Percentiles rank a stretch among this genome's conserved stretches.
These are phyloP conservation scores for Yamadazyma atlantica DNA, from an alignment of 1,139 yeast genomes.

Conservation along the genomic window DNA sequence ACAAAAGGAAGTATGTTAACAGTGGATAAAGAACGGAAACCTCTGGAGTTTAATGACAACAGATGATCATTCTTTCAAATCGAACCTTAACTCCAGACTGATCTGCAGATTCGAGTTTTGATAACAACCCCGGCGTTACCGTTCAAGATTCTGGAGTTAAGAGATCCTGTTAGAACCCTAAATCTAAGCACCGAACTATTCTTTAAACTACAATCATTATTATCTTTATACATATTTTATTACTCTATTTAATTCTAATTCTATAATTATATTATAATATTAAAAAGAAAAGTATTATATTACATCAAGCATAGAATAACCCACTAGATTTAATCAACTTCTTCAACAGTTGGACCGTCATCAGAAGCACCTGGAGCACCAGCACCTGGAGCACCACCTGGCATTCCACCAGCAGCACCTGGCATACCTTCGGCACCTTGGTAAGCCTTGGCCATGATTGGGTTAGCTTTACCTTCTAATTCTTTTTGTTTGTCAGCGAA, in stretches of 20 bases:
- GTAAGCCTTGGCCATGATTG: conserved; percentile 91
- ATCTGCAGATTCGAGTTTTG: neutral
- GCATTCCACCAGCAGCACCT: conserved; percentile 52
- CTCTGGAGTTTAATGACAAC: too few relatives aligned
- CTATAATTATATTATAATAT: conserved; percentile 1
- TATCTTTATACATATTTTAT: neutral
- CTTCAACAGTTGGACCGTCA: conserved; percentile 93
- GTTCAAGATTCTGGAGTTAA: neutral
- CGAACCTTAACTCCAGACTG: neutral
- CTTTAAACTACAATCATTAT: neutral
- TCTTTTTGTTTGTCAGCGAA: conserved; percentile 89
- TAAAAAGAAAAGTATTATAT: neutral
- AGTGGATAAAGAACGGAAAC: too few relatives aligned
- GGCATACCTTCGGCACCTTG: conserved; percentile 40
- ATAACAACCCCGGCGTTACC: neutral
- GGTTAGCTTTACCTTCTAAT: conserved; percentile 90
- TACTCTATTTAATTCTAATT: conserved; percentile 3
- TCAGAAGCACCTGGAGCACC: conserved; percentile 57
- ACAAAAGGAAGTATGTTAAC: neutral
- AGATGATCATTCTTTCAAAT: too few relatives aligned
- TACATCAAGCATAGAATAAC: neutral
- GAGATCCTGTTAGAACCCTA: too few relatives aligned
- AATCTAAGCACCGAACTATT: too few relatives aligned
- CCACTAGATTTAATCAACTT: conserved; percentile 67
- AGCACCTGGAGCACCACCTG: conserved; percentile 54